Percentiles rank a stretch among this genome's conserved stretches.
Evolutionary conservation across 768 basidiomycete genomes (phyloP).

Genomic region (Trametes cubensis): DNA sequence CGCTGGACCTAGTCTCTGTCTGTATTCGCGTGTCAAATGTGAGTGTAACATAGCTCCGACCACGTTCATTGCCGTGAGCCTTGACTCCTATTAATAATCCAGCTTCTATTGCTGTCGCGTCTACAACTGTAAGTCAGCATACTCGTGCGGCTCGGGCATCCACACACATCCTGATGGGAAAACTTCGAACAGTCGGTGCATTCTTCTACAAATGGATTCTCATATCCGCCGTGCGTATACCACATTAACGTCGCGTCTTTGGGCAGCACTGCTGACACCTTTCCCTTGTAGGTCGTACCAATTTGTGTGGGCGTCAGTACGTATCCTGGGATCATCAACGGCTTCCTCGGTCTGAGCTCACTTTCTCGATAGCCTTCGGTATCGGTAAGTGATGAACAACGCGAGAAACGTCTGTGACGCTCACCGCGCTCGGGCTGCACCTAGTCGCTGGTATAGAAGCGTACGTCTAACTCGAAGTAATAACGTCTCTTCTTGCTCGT

Average conservation of each 20-base stretch:
- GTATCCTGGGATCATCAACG: neutral
- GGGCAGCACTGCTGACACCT: too few species aligned
- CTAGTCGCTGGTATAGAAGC: neutral
- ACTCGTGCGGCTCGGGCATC: too few species aligned
- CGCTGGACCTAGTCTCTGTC: constrained; percentile 1
- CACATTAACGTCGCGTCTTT: neutral
- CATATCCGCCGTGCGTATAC: neutral
- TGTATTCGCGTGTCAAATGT: neutral
- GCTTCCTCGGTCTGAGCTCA: too few species aligned
- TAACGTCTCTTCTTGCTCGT: too few species aligned
- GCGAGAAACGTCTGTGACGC: neutral
- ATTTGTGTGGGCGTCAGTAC: neutral
- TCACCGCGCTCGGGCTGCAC: too few species aligned
- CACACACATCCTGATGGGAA: neutral
- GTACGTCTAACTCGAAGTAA: neutral
- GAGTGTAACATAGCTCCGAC: too few species aligned
- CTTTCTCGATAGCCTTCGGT: neutral
- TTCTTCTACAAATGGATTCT: neutral
- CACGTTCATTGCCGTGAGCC: too few species aligned
- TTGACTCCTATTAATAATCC: too few species aligned
- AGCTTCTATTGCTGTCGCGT: constrained; percentile 4
- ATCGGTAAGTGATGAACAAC: neutral
- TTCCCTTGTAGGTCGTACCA: neutral
- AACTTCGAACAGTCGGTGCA: neutral
- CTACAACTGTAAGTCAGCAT: neutral